Conservation (phyloP, 108 stramenopile genomes). For the Poteriospumella lacustris region DNA sequence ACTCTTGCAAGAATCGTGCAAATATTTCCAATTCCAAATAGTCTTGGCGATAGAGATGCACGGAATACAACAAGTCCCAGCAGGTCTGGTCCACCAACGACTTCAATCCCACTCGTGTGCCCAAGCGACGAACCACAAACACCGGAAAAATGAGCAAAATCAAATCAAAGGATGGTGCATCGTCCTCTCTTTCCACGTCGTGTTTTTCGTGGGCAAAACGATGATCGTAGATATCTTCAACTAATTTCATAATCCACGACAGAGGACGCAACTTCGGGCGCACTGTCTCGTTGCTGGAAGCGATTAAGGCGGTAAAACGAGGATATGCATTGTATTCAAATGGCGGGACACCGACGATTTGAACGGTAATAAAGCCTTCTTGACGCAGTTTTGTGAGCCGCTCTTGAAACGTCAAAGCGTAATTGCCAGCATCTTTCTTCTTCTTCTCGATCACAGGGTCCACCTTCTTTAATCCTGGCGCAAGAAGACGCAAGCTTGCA, state of each 20-base stretch:
- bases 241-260: conserved; percentile 39
- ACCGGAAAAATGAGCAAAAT: conserved; percentile 33
- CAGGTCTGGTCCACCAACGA: conserved; percentile 42
- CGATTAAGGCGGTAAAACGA: conserved; percentile 9
- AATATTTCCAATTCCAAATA: conserved; percentile 48
- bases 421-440: not conserved
- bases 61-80: conserved; percentile 48
- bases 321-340: conserved; percentile 29
- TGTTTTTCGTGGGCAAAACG: conserved; percentile 31
- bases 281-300: not conserved
- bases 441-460: not conserved
- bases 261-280: conserved; percentile 3
- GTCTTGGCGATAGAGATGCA: conserved; percentile 38
- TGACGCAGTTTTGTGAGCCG: not conserved
- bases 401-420: conserved; percentile 23
- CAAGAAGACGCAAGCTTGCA: conserved; percentile 20
- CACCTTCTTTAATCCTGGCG: conserved; percentile 7
- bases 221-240: conserved; percentile 44
- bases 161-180: not conserved
- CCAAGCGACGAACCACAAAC: conserved; percentile 34
- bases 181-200: conserved; percentile 4
- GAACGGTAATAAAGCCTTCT: not conserved
- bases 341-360: not conserved
- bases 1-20: conserved; percentile 53
- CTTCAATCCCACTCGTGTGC: conserved; percentile 41